Evolutionary conservation across 352 stramenopile genomes (phyloP).

Genomic region (Pythium aristosporum): DNA sequence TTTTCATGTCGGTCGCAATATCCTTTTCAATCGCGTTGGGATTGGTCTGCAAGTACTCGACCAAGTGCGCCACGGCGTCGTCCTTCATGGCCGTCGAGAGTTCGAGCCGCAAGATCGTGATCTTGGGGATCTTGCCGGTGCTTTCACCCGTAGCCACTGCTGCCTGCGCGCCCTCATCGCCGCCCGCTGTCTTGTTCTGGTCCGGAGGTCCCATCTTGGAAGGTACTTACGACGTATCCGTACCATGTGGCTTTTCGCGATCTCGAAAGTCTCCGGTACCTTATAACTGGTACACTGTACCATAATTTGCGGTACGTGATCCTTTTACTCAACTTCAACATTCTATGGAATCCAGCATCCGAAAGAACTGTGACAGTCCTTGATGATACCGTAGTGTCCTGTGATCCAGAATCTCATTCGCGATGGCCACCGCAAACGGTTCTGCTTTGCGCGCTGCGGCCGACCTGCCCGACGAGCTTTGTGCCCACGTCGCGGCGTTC

Average conservation of each 20-base stretch:
- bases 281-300: constrained; percentile 4
- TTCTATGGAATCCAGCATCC: constrained; percentile 3
- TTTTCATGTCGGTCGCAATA: constrained; percentile 98
- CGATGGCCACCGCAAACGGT: not conserved
- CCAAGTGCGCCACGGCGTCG: constrained; percentile 51
- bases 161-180: constrained; percentile 11
- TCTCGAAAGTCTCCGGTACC: constrained; percentile 3
- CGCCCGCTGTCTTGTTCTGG: constrained; percentile 34
- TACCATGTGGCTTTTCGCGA: not conserved
- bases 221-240: not conserved
- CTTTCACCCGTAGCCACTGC: constrained; percentile 16
- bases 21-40: constrained; percentile 87
- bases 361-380: not conserved
- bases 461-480: constrained; percentile 28
- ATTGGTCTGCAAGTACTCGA: constrained; percentile 39
- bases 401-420: not conserved
- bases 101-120: constrained; percentile 64
- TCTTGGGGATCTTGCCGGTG: constrained; percentile 48
- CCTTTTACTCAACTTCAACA: constrained; percentile 7
- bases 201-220: constrained; percentile 47
- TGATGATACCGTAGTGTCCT: not conserved
- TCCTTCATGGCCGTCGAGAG: constrained; percentile 70
- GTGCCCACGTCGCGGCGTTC: constrained; percentile 31
- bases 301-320: not conserved
- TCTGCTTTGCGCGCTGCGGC: not conserved